phyloP scores from a whole-genome alignment of 164 flowering plant genomes.

The Brasenia schreberi region DNA sequence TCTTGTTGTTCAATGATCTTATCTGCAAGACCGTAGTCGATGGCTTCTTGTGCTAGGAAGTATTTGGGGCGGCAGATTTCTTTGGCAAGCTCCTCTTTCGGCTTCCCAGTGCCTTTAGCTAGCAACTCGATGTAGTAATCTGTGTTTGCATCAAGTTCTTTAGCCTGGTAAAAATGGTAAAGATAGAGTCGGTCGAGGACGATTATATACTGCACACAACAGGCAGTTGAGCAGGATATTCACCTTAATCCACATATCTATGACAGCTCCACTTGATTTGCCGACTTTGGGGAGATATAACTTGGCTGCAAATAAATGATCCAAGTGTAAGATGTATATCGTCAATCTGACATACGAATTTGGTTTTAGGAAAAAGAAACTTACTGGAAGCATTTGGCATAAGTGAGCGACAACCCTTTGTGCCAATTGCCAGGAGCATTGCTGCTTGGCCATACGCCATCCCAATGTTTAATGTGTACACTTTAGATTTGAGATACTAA shows the following conservation, averaged over 20 bases:
- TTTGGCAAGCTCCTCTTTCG: conserved; percentile 55
- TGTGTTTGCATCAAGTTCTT: conserved; percentile 67
- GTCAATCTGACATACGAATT: too few species aligned
- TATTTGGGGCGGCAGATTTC: conserved; percentile 56
- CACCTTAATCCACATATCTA: conserved; percentile 93
- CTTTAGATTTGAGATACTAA: conserved; percentile 52
- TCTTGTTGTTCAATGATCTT: conserved; percentile 49
- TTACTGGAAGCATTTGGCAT: conserved; percentile 71
- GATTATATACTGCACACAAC: background rate
- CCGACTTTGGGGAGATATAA: conserved; percentile 60
- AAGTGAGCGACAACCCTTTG: conserved; percentile 66
- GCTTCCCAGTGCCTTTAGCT: conserved; percentile 67
- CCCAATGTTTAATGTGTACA: conserved; percentile 67
- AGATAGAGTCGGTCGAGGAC: background rate
- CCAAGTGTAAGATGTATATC: background rate
- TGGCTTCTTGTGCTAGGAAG: conserved; percentile 56
- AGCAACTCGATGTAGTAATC: conserved; percentile 62
- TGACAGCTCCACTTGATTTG: conserved; percentile 58
- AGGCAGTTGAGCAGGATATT: background rate
- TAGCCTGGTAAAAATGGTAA: conserved; percentile 38
- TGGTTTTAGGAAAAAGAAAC: background rate
- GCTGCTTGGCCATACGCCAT: conserved; percentile 98
- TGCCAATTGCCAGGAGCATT: conserved; percentile 74
- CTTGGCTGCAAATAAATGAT: conserved; percentile 44
- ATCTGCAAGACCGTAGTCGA: conserved; percentile 86